Evolutionary conservation across 345 rosid species (phyloP), one percentile per base, ranked within the genome.

Genomic region (Hypericum androsaemum): DNA sequence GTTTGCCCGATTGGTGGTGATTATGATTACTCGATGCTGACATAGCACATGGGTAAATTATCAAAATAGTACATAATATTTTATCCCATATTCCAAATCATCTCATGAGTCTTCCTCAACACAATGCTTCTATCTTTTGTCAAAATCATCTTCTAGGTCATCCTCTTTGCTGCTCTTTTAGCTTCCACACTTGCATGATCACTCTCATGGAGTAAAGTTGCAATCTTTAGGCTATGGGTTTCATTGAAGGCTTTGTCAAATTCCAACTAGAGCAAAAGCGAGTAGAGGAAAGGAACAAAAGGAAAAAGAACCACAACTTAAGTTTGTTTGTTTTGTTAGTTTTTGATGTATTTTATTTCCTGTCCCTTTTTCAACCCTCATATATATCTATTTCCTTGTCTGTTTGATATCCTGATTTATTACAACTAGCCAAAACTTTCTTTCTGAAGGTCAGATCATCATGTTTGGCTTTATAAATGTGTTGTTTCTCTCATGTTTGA

Each of bases 391-490:
- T 76, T 68, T 63, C 66, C 72, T 58, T 79, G 67, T 68, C 67
- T 69, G 65, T 68, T 73, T 62, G 81, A 82, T 76, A 84, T 76
- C 56, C 68, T 77, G 71, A 72, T 77, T 62, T 64, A 42, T 70
- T 70, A n/a, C n/a, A n/a, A n/a, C 73, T 35, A 54, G 75, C 70
- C 59, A 63, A 54, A 62, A 49, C 67, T 49, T 61, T 64, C 16
- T 37, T 44, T 61, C 49, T 39, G 56, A 70, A 77, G 97, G 87
- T 86, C 71, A 81, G 95, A 81, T 83, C 83, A 74, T 73, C 66
- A 22, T 71, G 63, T 67, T 77, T 74, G 52, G 37, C 47, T 38
- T 35, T 63, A 40, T 47, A 8, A 47, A 11, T 52, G 47, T 35
- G 12, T 70, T 57, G 41, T 46, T 49, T 62, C 55, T 39, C 50